A percentile compares a stretch with the other conserved stretches of the same genome.
These are phyloP conservation scores for Pelargonium cotyledonis DNA, from an alignment of 441 rosid species.

Conservation along the genomic window DNA sequence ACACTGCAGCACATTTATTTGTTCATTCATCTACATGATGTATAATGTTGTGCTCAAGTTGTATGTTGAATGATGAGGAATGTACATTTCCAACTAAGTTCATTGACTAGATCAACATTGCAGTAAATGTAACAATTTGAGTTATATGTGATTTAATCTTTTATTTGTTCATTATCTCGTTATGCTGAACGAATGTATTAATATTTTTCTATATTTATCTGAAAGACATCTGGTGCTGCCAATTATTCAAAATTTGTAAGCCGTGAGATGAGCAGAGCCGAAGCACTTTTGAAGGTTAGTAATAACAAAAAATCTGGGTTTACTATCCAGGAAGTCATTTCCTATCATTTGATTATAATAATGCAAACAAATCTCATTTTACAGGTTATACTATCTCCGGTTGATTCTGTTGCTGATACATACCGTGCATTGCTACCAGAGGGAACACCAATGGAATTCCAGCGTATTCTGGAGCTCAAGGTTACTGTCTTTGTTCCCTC, in stretches of 20 bases:
- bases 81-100: no score
- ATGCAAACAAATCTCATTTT: conserved; percentile 3
- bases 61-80: no score
- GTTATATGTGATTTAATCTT: no score
- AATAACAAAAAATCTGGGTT: conserved; percentile 4
- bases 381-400: conserved; percentile 91
- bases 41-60: background rate
- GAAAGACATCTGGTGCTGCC: conserved; percentile 65
- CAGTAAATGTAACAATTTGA: no score
- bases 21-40: background rate
- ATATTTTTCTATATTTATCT: conserved; percentile 7
- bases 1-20: no score
- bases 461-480: conserved; percentile 96
- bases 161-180: background rate
- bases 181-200: background rate
- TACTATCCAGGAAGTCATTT: conserved; percentile 6
- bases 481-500: conserved; percentile 23
- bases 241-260: conserved; percentile 90
- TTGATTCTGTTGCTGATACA: conserved; percentile 97
- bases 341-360: background rate
- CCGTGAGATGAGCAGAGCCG: conserved; percentile 99
- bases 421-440: conserved; percentile 94
- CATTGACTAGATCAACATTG: no score
- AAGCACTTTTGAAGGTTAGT: conserved; percentile 90
- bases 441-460: conserved; percentile 98